A percentile compares a stretch with the other conserved stretches of the same genome.
Conservation (phyloP, 352 stramenopile genomes). For the Pythium volutum region DNA sequence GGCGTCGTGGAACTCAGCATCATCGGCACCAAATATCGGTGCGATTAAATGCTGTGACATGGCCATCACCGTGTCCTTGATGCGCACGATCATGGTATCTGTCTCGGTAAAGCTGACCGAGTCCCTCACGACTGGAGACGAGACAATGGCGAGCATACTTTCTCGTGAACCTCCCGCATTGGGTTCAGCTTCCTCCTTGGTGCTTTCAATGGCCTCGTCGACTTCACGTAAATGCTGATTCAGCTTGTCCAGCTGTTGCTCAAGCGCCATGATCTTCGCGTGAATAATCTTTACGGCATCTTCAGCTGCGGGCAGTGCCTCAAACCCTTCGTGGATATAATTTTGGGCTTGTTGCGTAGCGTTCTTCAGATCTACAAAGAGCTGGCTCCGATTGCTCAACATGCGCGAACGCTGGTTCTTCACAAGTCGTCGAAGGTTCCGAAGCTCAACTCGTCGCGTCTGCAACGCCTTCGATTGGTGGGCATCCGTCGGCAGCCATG, state of each 20-base stretch:
- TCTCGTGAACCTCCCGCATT: slow-evolving; percentile 44
- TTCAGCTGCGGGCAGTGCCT: slow-evolving; percentile 66
- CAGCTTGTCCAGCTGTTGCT: slow-evolving; percentile 70
- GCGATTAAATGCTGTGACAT: slow-evolving; percentile 81
- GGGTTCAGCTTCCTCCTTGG: slow-evolving; percentile 55
- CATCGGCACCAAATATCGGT: slow-evolving; percentile 72
- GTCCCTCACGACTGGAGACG: slow-evolving; percentile 12
- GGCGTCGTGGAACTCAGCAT: slow-evolving; percentile 85
- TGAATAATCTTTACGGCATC: slow-evolving; percentile 83
- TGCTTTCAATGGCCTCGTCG: slow-evolving; percentile 66
- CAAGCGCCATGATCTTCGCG: slow-evolving; percentile 72
- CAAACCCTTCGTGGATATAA: slow-evolving; percentile 82
- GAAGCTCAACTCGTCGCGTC: slow-evolving; percentile 54
- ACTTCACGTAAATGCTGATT: slow-evolving; percentile 63
- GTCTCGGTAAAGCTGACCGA: slow-evolving; percentile 18
- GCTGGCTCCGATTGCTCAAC: slow-evolving; percentile 74
- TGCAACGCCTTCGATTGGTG: slow-evolving; percentile 51
- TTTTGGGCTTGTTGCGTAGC: slow-evolving; percentile 81
- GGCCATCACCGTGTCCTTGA: slow-evolving; percentile 52
- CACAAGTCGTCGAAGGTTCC: slow-evolving; percentile 69
- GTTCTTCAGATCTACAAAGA: slow-evolving; percentile 80
- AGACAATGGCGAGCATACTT: slow-evolving; percentile 49
- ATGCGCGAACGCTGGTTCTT: slow-evolving; percentile 84
- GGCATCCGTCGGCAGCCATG: slow-evolving; percentile 10
- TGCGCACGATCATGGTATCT: slow-evolving; percentile 46